phyloP scores from a whole-genome alignment of 768 basidiomycete genomes.

The Pisolithus microcarpus region DNA sequence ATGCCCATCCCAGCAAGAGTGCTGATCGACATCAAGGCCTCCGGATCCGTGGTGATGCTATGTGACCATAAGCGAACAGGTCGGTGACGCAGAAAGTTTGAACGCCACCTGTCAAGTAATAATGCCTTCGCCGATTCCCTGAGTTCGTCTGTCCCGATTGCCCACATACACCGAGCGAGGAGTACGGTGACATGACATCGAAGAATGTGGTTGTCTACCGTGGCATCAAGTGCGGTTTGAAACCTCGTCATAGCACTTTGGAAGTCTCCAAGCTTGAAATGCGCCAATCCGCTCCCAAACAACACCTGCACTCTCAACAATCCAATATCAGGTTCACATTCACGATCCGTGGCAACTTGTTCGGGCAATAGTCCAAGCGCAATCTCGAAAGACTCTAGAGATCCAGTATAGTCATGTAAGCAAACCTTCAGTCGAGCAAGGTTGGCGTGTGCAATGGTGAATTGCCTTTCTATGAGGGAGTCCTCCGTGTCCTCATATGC shows the following conservation, averaged over 20 bases:
- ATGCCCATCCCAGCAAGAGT: slow-evolving; percentile 87
- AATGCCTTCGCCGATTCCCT: slow-evolving; percentile 70
- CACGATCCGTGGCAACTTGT: slow-evolving; percentile 7
- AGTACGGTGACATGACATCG: slow-evolving; percentile 67
- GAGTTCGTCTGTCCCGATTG: slow-evolving; percentile 65
- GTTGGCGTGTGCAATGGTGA: slow-evolving; percentile 74
- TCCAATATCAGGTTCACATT: slow-evolving; percentile 26
- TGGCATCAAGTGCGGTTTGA: slow-evolving; percentile 56
- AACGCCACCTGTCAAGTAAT: slow-evolving; percentile 68
- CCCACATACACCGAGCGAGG: slow-evolving; percentile 86
- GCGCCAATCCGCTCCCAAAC: slow-evolving; percentile 67
- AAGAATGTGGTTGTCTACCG: slow-evolving; percentile 40
- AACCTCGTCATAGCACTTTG: slow-evolving; percentile 58
- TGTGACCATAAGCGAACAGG: slow-evolving; percentile 9
- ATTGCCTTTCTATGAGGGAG: slow-evolving; percentile 65
- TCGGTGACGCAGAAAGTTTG: slow-evolving; percentile 1
- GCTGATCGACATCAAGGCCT: slow-evolving; percentile 76
- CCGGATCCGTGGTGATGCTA: slow-evolving; percentile 73
- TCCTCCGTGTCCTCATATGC: slow-evolving; percentile 88
- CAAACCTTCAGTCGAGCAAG: slow-evolving; percentile 73
- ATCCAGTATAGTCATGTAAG: slow-evolving; percentile 47
- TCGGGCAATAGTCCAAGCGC: slow-evolving; percentile 63
- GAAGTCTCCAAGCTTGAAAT: slow-evolving; percentile 57
- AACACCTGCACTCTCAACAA: slow-evolving; percentile 54
- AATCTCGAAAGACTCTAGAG: slow-evolving; percentile 64